phyloP scores from a whole-genome alignment of 2,329 filamentous ascomycete species.

The Drechslera avenae region DNA sequence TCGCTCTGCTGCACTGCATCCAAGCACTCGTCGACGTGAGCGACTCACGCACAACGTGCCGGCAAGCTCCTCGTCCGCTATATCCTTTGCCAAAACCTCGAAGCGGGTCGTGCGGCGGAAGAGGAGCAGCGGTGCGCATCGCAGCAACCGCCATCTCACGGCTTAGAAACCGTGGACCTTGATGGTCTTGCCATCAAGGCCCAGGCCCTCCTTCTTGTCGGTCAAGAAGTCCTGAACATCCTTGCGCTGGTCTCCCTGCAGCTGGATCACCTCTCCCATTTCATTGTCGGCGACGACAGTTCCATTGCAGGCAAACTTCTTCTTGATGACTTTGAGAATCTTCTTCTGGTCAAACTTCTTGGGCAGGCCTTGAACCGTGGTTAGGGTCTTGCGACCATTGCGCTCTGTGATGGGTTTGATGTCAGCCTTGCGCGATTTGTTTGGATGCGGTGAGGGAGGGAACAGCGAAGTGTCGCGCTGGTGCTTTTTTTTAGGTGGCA shows the following conservation, averaged over 20 bases:
- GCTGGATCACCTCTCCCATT: constrained; percentile 99
- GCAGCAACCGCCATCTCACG: constrained; percentile 6
- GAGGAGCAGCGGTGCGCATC: constrained; percentile 15
- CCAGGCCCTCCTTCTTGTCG: constrained; percentile 92
- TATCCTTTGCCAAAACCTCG: constrained; percentile 9
- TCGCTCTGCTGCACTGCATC: constrained; percentile 28
- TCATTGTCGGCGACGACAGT: constrained; percentile 94
- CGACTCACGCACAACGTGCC: constrained; percentile 5
- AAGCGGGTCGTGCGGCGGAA: constrained; percentile 12
- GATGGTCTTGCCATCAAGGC: constrained; percentile 94
- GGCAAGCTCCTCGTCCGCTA: constrained; percentile 11
- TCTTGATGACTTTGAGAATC: constrained; percentile 99
- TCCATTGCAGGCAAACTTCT: constrained; percentile 99
- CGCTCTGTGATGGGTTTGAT: constrained; percentile 69
- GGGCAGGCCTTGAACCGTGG: constrained; percentile 96
- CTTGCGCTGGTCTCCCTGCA: constrained; percentile 98
- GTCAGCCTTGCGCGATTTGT: constrained; percentile 50
- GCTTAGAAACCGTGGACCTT: constrained; percentile 66
- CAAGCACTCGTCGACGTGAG: constrained; percentile 18
- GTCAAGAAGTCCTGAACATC: constrained; percentile 97
- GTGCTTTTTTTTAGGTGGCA: background rate
- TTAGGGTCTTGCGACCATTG: constrained; percentile 99
- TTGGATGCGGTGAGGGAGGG: background rate
- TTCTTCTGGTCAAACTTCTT: constrained; percentile 99
- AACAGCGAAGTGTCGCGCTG: background rate